Evolutionary conservation across 2,329 filamentous ascomycete genomes (phyloP).

Genomic region (Nigrograna mackinnonii): DNA sequence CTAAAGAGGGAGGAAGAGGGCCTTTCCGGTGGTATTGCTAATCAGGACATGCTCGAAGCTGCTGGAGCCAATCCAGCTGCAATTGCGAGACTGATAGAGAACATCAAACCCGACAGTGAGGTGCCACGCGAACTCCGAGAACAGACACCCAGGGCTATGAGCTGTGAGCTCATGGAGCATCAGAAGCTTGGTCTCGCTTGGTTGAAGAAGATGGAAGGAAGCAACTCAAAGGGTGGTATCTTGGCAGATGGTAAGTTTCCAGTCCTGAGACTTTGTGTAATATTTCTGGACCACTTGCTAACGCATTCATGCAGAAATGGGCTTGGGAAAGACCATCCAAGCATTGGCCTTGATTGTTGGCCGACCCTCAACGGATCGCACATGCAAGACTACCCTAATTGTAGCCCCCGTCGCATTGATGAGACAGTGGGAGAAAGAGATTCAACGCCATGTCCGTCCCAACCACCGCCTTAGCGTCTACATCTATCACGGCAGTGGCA

Average conservation of each 20-base stretch:
- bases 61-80: slow-evolving; percentile 12
- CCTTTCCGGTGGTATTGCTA: background rate
- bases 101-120: slow-evolving; percentile 35
- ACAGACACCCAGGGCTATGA: slow-evolving; percentile 70
- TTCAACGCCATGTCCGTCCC: slow-evolving; percentile 68
- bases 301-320: slow-evolving; percentile 71
- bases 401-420: slow-evolving; percentile 79
- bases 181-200: slow-evolving; percentile 78
- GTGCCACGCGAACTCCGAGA: slow-evolving; percentile 60
- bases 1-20: background rate
- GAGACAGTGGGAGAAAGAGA: slow-evolving; percentile 83
- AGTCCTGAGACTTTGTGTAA: no score
- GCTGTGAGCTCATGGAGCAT: slow-evolving; percentile 74
- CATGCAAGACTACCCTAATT: slow-evolving; percentile 76
- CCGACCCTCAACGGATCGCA: slow-evolving; percentile 62
- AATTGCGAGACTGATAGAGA: slow-evolving; percentile 34
- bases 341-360: slow-evolving; percentile 76
- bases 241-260: slow-evolving; percentile 59
- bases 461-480: slow-evolving; percentile 65
- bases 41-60: slow-evolving; percentile 1
- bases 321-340: slow-evolving; percentile 82
- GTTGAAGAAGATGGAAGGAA: slow-evolving; percentile 75
- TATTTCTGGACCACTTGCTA: background rate
- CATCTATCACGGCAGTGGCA: slow-evolving; percentile 67
- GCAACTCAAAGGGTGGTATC: slow-evolving; percentile 74